These are phyloP conservation scores for Helotiales sp. DNA, from an alignment of 2,329 filamentous ascomycete species.

Conservation along the genomic window DNA sequence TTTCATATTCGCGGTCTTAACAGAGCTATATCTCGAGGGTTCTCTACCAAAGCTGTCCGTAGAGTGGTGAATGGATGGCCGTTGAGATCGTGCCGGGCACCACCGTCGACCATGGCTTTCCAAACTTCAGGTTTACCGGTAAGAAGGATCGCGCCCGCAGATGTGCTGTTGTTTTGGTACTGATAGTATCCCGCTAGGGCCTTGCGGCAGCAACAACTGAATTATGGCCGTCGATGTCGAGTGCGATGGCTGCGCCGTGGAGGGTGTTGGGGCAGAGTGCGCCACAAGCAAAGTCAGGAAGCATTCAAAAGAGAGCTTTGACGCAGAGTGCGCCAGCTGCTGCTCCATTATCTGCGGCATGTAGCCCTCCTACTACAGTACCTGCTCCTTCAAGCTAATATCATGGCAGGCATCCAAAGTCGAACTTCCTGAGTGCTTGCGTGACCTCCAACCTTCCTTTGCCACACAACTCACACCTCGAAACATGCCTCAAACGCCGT, in stretches of 20 bases:
- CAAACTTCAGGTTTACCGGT: slow-evolving; percentile 30
- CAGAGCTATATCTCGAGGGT: neutral
- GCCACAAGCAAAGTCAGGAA: slow-evolving; percentile 13
- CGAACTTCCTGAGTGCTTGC: slow-evolving; percentile 22
- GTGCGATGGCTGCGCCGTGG: slow-evolving; percentile 38
- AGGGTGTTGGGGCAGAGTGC: slow-evolving; percentile 30
- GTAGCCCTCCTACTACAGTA: neutral
- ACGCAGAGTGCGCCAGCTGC: neutral
- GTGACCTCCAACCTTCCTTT: slow-evolving; percentile 19
- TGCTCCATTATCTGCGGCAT: slow-evolving; percentile 13
- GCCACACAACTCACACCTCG: slow-evolving; percentile 17
- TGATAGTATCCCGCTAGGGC: slow-evolving; percentile 37
- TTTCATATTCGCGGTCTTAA: neutral
- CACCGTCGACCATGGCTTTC: slow-evolving; percentile 27
- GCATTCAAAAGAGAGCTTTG: slow-evolving; percentile 11
- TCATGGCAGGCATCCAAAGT: slow-evolving; percentile 11
- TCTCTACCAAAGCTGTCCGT: neutral
- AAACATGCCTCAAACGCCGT: slow-evolving; percentile 11
- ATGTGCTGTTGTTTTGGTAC: neutral
- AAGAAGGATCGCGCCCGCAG: slow-evolving; percentile 9
- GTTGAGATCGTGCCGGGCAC: neutral
- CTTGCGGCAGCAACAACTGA: slow-evolving; percentile 43
- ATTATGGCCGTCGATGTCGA: slow-evolving; percentile 44
- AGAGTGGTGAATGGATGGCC: neutral
- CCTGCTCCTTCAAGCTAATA: slow-evolving; percentile 6